Evolutionary conservation across 2,329 filamentous ascomycete species (phyloP), one percentile per base, ranked within the genome.

Genomic region (Trichophyton simii): DNA sequence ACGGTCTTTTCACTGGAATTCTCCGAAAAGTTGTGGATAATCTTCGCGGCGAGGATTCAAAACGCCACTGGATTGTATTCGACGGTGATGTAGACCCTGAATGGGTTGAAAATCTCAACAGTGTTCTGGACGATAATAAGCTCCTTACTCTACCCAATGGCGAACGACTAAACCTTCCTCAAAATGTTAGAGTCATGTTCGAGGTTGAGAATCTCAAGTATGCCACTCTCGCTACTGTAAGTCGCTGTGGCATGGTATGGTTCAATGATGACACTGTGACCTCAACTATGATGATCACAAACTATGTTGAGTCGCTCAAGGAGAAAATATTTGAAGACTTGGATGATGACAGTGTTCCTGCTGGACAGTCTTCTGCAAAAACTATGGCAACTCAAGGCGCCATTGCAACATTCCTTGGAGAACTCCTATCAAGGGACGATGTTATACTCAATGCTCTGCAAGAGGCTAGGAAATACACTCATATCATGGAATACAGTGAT

Each of bases 231-330:
- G 94, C 94, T 61, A 99, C 94, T n/a, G 94, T 99, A 71, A 95
- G 89, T 85, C 91, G 94, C 77, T 99, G 94, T 73, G 94, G 94
- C 81, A 99, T 99, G 94, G 95, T 99, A 13, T 99, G 94, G 94
- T 99, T 97, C 77, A 99, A 91, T 72, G 92, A 96, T 69, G 95
- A 99, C 71, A 97, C 91, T 31, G 92, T 99, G 46, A 92, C 90
- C 36, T 84, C 92, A 0, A 83, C 83, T 66, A 96, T 99, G 88
- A 88, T 97, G 85, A 87, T 97, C 46, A 81, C 84, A 65, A 89
- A 97, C 75, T 96, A 99, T 70, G 83, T 99, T 59, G 85, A 94
- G 63, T 85, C 87, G 55, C 83, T 99, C 44, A 86, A 87, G 67
- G 87, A 85, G 2, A 86, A 89, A 61, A 85, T 89, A 0, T 96